These are phyloP conservation scores for Henckelia pumila DNA, from an alignment of 257 asterid species.

Conservation along the genomic window DNA sequence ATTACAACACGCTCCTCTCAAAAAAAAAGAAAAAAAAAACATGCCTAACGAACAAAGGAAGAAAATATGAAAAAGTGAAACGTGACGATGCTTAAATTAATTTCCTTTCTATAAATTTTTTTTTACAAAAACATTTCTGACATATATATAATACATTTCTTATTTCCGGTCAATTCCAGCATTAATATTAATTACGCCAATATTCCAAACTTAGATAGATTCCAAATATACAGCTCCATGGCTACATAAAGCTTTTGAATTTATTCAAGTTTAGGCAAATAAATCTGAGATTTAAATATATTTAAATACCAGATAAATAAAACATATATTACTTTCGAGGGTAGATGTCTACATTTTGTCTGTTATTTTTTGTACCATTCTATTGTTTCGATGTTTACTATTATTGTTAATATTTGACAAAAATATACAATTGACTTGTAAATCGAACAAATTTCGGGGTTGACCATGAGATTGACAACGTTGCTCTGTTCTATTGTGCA, in stretches of 20 bases:
- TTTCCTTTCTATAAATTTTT: too few species aligned
- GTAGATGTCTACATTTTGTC: too few species aligned
- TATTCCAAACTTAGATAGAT: constrained; percentile 26
- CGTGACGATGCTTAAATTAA: too few species aligned
- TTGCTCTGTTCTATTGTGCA: constrained; percentile 3
- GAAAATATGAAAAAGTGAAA: too few species aligned
- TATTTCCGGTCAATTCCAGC: constrained; percentile 6
- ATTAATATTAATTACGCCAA: constrained; percentile 1
- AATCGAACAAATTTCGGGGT: constrained; percentile 9
- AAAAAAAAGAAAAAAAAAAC: too few species aligned
- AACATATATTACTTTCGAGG: too few species aligned
- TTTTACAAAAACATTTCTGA: too few species aligned
- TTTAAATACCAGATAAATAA: background rate
- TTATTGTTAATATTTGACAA: background rate
- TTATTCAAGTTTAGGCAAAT: constrained; percentile 1
- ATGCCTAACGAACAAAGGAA: too few species aligned
- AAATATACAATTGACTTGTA: background rate
- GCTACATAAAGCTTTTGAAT: constrained; percentile 26
- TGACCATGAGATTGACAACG: constrained; percentile 5
- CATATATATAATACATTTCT: too few species aligned
- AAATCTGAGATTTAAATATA: background rate
- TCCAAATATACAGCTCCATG: constrained; percentile 30
- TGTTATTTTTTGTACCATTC: too few species aligned
- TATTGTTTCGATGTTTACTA: too few species aligned
- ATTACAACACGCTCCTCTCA: too few species aligned